These are phyloP conservation scores for Paramecium sonneborni DNA, from an alignment of 73 alveolate genomes.

Conservation along the genomic window DNA sequence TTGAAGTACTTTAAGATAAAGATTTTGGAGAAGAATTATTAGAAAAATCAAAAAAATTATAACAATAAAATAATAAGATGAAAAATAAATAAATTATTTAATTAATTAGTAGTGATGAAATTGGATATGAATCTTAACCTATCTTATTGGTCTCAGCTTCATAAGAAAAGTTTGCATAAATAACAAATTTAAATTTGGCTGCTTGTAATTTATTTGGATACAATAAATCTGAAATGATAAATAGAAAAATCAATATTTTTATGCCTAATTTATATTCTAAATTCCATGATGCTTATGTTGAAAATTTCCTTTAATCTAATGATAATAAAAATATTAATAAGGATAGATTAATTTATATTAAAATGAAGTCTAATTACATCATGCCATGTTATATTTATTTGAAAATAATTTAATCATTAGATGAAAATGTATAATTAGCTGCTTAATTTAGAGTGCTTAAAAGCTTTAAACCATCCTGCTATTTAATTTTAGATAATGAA, in stretches of 20 bases:
- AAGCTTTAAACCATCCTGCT: constrained; percentile 4
- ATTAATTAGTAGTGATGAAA: constrained; percentile 36
- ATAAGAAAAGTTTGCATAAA: constrained; percentile 60
- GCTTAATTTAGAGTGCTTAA: constrained; percentile 51
- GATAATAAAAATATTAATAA: constrained; percentile 31
- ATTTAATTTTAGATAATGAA: constrained; percentile 27
- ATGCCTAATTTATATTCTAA: constrained; percentile 67
- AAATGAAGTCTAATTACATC: constrained; percentile 57
- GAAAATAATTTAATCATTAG: constrained; percentile 54
- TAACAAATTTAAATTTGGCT: constrained; percentile 53
- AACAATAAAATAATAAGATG: constrained; percentile 53
- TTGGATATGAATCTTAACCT: constrained; percentile 58
- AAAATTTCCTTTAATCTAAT: constrained; percentile 53
- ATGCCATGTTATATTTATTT: constrained; percentile 48
- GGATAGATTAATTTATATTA: constrained; percentile 55
- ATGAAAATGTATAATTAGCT: constrained; percentile 45
- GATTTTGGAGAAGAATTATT: constrained; percentile 58
- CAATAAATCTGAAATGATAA: constrained; percentile 62
- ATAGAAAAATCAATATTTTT: constrained; percentile 57
- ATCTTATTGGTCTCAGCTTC: constrained; percentile 44
- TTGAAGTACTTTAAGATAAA: constrained; percentile 63
- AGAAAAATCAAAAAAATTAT: constrained; percentile 45
- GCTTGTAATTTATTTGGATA: constrained; percentile 58
- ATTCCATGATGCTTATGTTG: constrained; percentile 53
- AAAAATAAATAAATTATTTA: constrained; percentile 3